Base-by-base conservation (phyloP, 148 eudicot genomes). In the Amaranthus palmeri region DNA sequence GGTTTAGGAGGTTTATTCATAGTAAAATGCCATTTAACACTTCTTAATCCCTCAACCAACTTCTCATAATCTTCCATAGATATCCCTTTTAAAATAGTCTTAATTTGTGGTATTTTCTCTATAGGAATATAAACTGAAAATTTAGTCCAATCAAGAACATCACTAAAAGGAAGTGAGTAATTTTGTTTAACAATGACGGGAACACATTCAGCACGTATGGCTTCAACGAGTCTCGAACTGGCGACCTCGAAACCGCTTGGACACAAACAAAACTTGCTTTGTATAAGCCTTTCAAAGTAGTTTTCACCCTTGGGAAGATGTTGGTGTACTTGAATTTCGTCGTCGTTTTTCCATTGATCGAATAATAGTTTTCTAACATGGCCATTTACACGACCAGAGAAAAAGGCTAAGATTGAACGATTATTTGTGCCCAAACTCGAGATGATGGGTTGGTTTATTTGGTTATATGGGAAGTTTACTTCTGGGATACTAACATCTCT, bases 231-330 rank as follows among this genome's bases (percentile, higher is more conserved):
- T 68, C 92, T 80, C 5, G 91, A 88, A 42, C 88, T 87, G 2
- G 88, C 91, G 1, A 87, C 88, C 63, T 87, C 91, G 40, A 78
- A 86, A 7, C 92, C 92, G 41, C 89, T 85, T 2, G 92, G 87
- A 46, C 89, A 88, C 6, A 88, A 72, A 80, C 92, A 88, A 72
- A 61, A 88, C 67, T 68, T 81, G 61, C 78, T 80, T 61, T 79
- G 67, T 10, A 81, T 78, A 65, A 88, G 42, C 82, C 83, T 72
- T 10, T 62, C 70, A 36, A 61, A 74, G 67, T 88, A 88, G 0
- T 88, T 81, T 44, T 72, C 67, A 14, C 76, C 65, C n/a, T 76
- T 77, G 0, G 87, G 81, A 46, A 88, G 85, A 63, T 87, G 83
- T 11, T 75, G 70, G 57, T 85, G 69, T 52, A 89, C 65, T 71